Evolutionary conservation across 257 asterid genomes (phyloP).

Genomic region (Capsicum baccatum): DNA sequence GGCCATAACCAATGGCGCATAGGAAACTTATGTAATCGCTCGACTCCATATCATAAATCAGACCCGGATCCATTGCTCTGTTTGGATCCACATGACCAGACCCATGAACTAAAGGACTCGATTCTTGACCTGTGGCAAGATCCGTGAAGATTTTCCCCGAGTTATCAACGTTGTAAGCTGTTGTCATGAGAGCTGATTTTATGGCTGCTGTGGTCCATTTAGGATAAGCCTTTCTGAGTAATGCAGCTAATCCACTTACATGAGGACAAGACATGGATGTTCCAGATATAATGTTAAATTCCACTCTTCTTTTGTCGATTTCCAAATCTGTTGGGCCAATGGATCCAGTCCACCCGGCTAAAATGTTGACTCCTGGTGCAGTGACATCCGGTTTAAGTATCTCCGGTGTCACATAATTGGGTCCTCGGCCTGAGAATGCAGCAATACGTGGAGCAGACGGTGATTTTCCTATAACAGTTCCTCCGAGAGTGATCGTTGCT

Average conservation of each 20-base stretch:
- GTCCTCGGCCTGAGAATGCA: conserved; percentile 89
- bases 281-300: conserved; percentile 59
- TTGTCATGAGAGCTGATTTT: conserved; percentile 72
- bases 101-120: conserved; percentile 65
- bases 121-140: neutral
- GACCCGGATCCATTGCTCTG: conserved; percentile 70
- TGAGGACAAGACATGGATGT: conserved; percentile 93
- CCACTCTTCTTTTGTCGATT: conserved; percentile 40
- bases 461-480: conserved; percentile 68
- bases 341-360: conserved; percentile 69
- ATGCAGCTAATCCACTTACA: conserved; percentile 65
- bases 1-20: conserved; percentile 66
- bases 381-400: conserved; percentile 77
- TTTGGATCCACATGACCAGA: conserved; percentile 67
- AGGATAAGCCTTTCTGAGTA: conserved; percentile 64
- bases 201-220: conserved; percentile 76
- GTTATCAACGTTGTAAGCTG: conserved; percentile 46
- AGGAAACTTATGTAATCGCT: conserved; percentile 52
- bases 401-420: conserved; percentile 75
- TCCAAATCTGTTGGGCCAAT: conserved; percentile 44
- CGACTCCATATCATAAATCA: conserved; percentile 53
- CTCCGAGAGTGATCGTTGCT: conserved; percentile 66
- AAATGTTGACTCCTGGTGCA: conserved; percentile 69
- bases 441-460: conserved; percentile 91
- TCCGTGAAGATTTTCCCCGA: neutral